These are phyloP conservation scores for Wickerhamomyces bisporus DNA, from an alignment of 805 yeast species.

Conservation along the genomic window DNA sequence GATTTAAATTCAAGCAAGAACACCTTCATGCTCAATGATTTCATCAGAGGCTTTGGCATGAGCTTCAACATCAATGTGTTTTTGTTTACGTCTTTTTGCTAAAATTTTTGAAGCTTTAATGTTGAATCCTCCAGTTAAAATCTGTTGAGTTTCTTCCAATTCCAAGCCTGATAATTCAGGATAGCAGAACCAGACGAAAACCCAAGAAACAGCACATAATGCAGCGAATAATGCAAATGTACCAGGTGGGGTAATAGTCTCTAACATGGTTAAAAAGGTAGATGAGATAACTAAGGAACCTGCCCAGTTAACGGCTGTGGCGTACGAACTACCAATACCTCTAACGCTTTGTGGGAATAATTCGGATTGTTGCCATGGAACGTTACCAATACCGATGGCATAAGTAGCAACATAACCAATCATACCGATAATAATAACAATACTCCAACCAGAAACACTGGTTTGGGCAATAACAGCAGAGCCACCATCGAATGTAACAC, in stretches of 20 bases:
- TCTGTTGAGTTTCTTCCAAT: conserved; percentile 83
- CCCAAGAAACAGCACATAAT: conserved; percentile 62
- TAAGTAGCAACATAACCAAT: conserved; percentile 83
- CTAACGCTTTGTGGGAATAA: conserved; percentile 91
- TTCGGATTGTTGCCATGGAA: conserved; percentile 98
- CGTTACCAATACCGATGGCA: conserved; percentile 94
- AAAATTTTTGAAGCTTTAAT: conserved; percentile 58
- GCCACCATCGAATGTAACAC: conserved; percentile 48
- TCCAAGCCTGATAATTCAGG: conserved; percentile 91
- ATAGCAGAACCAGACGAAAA: conserved; percentile 76
- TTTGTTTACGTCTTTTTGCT: conserved; percentile 40
- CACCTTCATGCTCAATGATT: conserved; percentile 19
- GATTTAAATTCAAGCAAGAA: not conserved
- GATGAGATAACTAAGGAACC: conserved; percentile 90
- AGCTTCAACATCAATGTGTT: conserved; percentile 20
- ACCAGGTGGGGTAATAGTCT: conserved; percentile 90
- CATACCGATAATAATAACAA: conserved; percentile 80
- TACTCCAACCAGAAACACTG: conserved; percentile 75
- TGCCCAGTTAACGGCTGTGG: conserved; percentile 93
- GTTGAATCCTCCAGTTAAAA: conserved; percentile 81
- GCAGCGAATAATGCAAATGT: conserved; percentile 90
- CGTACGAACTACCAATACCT: conserved; percentile 85
- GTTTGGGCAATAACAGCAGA: conserved; percentile 33
- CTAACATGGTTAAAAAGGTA: conserved; percentile 90
- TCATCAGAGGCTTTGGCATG: conserved; percentile 23